Base-by-base conservation (phyloP, 805 yeast genomes). In the Tetrapisispora nanseiensis region DNA sequence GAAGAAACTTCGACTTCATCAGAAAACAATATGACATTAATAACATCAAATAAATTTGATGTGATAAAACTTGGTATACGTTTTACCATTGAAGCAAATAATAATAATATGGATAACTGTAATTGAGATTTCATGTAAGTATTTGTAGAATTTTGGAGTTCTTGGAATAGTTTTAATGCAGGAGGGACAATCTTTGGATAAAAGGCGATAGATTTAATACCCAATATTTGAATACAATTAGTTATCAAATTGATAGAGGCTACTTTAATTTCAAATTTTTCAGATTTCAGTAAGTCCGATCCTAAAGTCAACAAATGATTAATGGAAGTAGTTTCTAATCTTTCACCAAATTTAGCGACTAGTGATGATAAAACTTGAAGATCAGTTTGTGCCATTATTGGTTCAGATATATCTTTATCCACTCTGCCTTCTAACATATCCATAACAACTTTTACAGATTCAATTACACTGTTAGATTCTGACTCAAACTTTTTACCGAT, bases 101-200 rank as follows among this genome's bases (percentile, higher is more conserved):
- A 67, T 28, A 86, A 74, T 45, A 86, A 63, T 13, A 81, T 71
- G 0, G 97, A 76, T 13, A 85, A 69, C 57, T 86, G 92, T 28
- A 86, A 32, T 39, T 62, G 58, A 36, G 62, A 56, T 45, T 51
- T 64, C 30, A 67, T 48, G 3, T 35, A 42, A 20, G 56, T 56
- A 6, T 54, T 55, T 2, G 52, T 40, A 6, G 51, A 45, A 1
- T 45, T 40, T 13, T 50, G 40, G 1, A 53, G 47, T 12, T 57
- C 55, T 23, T 72, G 68, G 65, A 84, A 82, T 30, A 85, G 71
- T 22, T 67, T 65, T 42, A 86, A 69, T 10, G 84, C 68, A 12
- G 86, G 85, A 13, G 87, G 86, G 47, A 92, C 75, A 56, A 89
- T 80, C 61, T 80, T 81, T 26, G 97, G 86, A 70, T 87, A 84